Percentiles rank a stretch among this genome's conserved stretches.
phyloP scores from a whole-genome alignment of 192 early-diverging fungal genomes.

The Lobosporangium transversale region DNA sequence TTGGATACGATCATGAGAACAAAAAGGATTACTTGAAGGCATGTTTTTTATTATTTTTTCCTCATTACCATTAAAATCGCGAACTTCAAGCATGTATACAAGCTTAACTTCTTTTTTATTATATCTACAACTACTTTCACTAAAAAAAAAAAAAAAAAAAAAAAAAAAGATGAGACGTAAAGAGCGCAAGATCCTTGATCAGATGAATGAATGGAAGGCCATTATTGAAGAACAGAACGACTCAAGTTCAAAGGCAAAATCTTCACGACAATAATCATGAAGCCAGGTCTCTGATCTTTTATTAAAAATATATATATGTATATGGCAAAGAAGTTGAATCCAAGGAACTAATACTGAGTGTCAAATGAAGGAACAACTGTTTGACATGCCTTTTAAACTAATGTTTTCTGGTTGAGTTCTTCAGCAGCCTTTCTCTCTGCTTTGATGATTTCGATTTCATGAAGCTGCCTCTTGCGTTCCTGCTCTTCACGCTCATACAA shows the following conservation, averaged over 20 bases:
- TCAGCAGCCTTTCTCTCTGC: constrained; percentile 30
- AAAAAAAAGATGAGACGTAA: constrained; percentile 1
- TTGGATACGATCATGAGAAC: constrained; percentile 72
- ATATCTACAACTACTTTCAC: neutral
- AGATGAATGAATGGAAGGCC: constrained; percentile 20
- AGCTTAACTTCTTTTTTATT: neutral
- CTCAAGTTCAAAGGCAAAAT: neutral
- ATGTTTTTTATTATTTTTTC: neutral
- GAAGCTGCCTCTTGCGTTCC: constrained; percentile 31
- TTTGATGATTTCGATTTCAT: constrained; percentile 38
- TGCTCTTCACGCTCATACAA: constrained; percentile 48
- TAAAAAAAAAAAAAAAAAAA: neutral
- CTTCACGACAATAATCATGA: too few species aligned
- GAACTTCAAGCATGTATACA: neutral
- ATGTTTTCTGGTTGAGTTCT: constrained; percentile 18
- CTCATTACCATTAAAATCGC: neutral
- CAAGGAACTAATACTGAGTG: too few species aligned
- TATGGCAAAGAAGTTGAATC: too few species aligned
- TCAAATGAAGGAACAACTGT: too few species aligned
- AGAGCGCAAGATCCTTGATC: neutral
- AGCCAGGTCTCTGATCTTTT: too few species aligned
- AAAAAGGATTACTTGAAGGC: constrained; percentile 57
- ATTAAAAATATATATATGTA: too few species aligned
- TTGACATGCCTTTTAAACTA: neutral
- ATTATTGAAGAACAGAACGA: neutral